Evolutionary conservation across 345 rosid species (phyloP), one percentile per base, ranked within the genome.

Genomic region (Eucalyptus lansdowneana): DNA sequence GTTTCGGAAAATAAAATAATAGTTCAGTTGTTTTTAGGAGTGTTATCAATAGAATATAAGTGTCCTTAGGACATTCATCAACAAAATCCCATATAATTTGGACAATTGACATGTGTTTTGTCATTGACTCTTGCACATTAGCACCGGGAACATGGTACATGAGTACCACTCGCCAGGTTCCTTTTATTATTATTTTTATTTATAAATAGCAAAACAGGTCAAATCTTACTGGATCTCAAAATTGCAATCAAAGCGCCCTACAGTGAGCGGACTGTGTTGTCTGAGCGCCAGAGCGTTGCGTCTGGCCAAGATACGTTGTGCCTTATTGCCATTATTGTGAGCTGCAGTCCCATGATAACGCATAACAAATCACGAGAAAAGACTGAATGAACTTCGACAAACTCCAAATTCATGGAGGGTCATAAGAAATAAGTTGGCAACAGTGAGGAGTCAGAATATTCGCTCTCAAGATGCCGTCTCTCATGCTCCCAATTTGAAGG

Each of bases 11-110:
- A 3, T 51, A 51, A 51, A 51, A 51, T 0, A 6, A 0, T 16
- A 51, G 0, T 1, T 51, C 0, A 0, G 4, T 6, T 51, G 1
- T 51, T 51, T 51, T 0, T 6, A 0, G 1, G 4, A 16, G 17
- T 51, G 8, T 16, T 51, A 51, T 0, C 54, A 16, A 51, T 16
- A 51, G 4, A 7, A 51, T 51, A 6, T 14, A 49, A 9, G 9
- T 10, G 9, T 44, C n/a, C n/a, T n/a, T n/a, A n/a, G n/a, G n/a
- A n/a, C 1, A 2, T 8, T 53, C 58, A 22, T 21, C 1, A 5
- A 19, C 5, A 54, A 54, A 54, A 8, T 54, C 27, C 25, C 6
- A 54, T 22, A 1, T 54, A 22, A 22, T 54, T 1, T 0, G 27
- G 60, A 54, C 60, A 54, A 54, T 22, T 54, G 3, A 54, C 60